Conservation (phyloP, 208 protist genomes). For the Acanthamoeba castellanii region DNA sequence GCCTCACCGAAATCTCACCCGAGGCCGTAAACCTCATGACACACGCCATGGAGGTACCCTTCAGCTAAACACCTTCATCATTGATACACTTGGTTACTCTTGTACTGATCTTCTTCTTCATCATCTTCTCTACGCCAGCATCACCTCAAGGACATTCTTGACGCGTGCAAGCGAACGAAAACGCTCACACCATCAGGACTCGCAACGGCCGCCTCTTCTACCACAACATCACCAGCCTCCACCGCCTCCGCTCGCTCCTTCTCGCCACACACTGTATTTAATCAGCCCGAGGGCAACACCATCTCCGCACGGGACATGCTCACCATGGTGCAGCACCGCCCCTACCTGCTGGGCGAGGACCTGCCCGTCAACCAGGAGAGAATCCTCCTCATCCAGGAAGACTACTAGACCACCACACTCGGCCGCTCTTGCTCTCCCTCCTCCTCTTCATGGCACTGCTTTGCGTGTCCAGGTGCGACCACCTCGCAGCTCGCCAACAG, state of each 20-base stretch:
- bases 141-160: slow-evolving; percentile 50
- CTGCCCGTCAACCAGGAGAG: slow-evolving; percentile 60
- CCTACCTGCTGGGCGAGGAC: slow-evolving; percentile 49
- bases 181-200: background rate
- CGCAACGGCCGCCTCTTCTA: background rate
- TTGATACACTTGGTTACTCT: background rate
- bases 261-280: slow-evolving; percentile 58
- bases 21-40: slow-evolving; percentile 40
- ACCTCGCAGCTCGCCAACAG: too few relatives aligned
- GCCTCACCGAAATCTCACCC: slow-evolving; percentile 52
- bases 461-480: too few relatives aligned
- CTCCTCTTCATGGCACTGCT: too few relatives aligned
- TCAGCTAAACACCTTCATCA: background rate
- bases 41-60: slow-evolving; percentile 37
- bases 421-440: background rate
- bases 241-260: background rate
- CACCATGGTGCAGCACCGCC: slow-evolving; percentile 40
- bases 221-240: background rate
- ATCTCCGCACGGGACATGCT: slow-evolving; percentile 53
- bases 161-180: slow-evolving; percentile 29
- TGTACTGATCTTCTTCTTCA: background rate
- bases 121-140: background rate
- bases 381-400: slow-evolving; percentile 53
- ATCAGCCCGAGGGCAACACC: slow-evolving; percentile 30
- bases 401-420: background rate